phyloP scores from a whole-genome alignment of 176 grass and related monocot genomes.

The Oryza longistaminata region DNA sequence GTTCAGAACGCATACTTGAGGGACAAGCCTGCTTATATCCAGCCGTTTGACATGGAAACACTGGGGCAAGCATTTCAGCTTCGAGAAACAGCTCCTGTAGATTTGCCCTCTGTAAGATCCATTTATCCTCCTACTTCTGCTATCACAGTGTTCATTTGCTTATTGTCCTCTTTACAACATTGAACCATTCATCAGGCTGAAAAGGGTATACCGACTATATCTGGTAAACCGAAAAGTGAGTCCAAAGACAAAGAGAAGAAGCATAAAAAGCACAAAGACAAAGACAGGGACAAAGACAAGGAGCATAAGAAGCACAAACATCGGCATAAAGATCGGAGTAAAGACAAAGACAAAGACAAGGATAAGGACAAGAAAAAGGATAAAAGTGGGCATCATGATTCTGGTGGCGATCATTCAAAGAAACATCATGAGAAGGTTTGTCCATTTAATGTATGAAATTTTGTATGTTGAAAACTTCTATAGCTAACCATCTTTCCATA shows the following conservation, averaged over 20 bases:
- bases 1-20: slow-evolving; percentile 68
- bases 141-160: slow-evolving; percentile 9
- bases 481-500: slow-evolving; percentile 12
- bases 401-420: slow-evolving; percentile 68
- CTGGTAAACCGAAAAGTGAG: slow-evolving; percentile 70
- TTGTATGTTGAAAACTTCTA: not conserved
- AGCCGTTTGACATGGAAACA: slow-evolving; percentile 71
- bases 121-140: slow-evolving; percentile 18
- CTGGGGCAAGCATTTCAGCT: slow-evolving; percentile 91
- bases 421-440: slow-evolving; percentile 88
- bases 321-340: slow-evolving; percentile 88
- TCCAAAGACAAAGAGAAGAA: slow-evolving; percentile 95
- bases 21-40: slow-evolving; percentile 73
- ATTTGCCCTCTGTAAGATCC: slow-evolving; percentile 84
- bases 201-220: slow-evolving; percentile 83
- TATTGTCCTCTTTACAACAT: slow-evolving; percentile 16
- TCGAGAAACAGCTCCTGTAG: slow-evolving; percentile 76
- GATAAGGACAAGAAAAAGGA: slow-evolving; percentile 89
- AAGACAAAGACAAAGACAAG: slow-evolving; percentile 86
- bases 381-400: slow-evolving; percentile 90
- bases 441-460: slow-evolving; percentile 13
- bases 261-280: slow-evolving; percentile 92
- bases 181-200: slow-evolving; percentile 52
- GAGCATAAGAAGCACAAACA: slow-evolving; percentile 98
- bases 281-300: slow-evolving; percentile 89